phyloP scores from a whole-genome alignment of 2,329 filamentous ascomycete genomes.

The Davidsoniella eucalypti region DNA sequence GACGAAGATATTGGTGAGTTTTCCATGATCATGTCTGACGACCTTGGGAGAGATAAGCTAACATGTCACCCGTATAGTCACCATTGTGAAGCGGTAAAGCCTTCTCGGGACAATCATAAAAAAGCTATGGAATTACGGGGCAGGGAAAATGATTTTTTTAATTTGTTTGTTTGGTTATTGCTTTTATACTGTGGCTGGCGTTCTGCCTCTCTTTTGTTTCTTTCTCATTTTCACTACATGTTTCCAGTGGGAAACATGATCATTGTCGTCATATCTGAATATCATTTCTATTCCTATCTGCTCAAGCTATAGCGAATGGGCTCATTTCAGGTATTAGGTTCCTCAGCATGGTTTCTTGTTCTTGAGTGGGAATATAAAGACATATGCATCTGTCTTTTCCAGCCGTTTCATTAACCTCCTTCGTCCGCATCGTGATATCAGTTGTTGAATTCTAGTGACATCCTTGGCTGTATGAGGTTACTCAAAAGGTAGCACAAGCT shows the following conservation, averaged over 20 bases:
- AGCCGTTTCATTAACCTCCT: too few relatives aligned
- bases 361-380: background rate
- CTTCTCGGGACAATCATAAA: background rate
- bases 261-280: background rate
- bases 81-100: constrained; percentile 12
- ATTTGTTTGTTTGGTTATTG: too few relatives aligned
- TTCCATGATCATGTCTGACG: background rate
- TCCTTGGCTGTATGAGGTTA: too few relatives aligned
- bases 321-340: too few relatives aligned
- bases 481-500: too few relatives aligned
- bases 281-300: background rate
- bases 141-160: too few relatives aligned
- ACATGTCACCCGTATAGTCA: constrained; percentile 2
- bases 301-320: too few relatives aligned
- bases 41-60: background rate
- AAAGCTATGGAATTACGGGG: background rate
- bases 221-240: background rate
- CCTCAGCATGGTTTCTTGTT: too few relatives aligned
- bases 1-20: constrained; percentile 83
- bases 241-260: background rate
- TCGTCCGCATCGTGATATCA: background rate
- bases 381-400: constrained; percentile 1
- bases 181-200: too few relatives aligned
- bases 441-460: background rate
- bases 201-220: too few relatives aligned